Percentiles rank a stretch among this genome's conserved stretches.
Evolutionary conservation across 1,284 basidiomycete species (phyloP).

Genomic region (Trichosporon asahii): DNA sequence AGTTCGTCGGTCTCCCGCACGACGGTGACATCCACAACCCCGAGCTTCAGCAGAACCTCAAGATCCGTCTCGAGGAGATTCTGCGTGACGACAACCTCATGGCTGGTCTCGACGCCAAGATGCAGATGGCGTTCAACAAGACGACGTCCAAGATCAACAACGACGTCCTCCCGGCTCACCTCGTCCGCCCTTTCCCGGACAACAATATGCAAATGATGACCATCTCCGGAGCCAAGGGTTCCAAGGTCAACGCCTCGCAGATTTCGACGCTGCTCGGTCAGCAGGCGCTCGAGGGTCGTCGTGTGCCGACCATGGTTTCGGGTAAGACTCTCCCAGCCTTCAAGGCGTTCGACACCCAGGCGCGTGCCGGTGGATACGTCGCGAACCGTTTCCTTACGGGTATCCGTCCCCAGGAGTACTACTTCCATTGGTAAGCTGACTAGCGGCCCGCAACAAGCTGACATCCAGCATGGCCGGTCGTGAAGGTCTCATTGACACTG

Average conservation of each 20-base stretch:
- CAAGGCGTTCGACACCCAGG: constrained; percentile 93
- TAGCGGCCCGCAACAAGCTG: background rate
- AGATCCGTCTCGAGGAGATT: constrained; percentile 75
- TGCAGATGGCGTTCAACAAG: constrained; percentile 85
- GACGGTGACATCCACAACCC: constrained; percentile 74
- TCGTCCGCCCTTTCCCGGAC: constrained; percentile 89
- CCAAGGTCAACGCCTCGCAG: constrained; percentile 93
- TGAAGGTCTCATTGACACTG: constrained; percentile 98
- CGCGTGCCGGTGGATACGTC: constrained; percentile 98
- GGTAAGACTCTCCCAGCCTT: constrained; percentile 98
- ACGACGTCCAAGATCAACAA: constrained; percentile 85
- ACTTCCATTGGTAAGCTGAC: constrained; percentile 67
- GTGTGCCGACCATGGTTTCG: constrained; percentile 98
- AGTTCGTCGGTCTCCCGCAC: constrained; percentile 57
- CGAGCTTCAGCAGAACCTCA: constrained; percentile 55
- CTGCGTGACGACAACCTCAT: constrained; percentile 97
- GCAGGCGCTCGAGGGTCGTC: constrained; percentile 95
- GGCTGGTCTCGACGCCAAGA: constrained; percentile 88
- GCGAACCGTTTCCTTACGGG: constrained; percentile 99
- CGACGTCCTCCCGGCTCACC: constrained; percentile 80
- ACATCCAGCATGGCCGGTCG: constrained; percentile 88
- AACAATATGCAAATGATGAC: constrained; percentile 99
- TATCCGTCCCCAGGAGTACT: constrained; percentile 97
- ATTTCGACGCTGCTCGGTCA: constrained; percentile 97
- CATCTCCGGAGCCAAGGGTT: constrained; percentile 95